phyloP scores from a whole-genome alignment of 768 basidiomycete species.

The Leccinum ochraceum region DNA sequence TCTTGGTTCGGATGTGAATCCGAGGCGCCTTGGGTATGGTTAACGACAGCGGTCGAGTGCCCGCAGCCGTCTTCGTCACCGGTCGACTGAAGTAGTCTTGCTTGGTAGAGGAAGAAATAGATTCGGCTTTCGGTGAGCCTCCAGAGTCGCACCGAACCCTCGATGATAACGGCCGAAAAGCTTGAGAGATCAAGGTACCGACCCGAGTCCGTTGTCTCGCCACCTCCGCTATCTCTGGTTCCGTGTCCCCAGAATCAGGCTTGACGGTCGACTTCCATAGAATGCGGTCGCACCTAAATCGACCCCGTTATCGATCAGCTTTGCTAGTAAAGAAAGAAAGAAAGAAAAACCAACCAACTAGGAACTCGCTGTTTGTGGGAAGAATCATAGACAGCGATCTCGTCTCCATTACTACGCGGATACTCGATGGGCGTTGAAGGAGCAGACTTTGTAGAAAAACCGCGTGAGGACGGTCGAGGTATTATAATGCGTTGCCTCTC shows the following conservation, averaged over 20 bases:
- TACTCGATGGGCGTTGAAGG: constrained; percentile 38
- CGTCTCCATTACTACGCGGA: constrained; percentile 40
- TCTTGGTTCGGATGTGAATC: constrained; percentile 16
- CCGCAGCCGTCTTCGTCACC: constrained; percentile 10
- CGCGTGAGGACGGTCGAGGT: constrained; percentile 29
- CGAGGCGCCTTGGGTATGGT: constrained; percentile 23
- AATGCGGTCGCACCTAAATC: constrained; percentile 76
- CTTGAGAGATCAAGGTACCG: constrained; percentile 53
- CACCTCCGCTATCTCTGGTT: constrained; percentile 34
- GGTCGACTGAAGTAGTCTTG: constrained; percentile 27
- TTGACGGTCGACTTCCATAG: constrained; percentile 75
- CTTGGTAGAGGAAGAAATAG: constrained; percentile 15
- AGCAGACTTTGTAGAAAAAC: constrained; percentile 30
- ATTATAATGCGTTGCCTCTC: constrained; percentile 24
- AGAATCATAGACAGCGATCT: constrained; percentile 75
- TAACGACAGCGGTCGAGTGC: constrained; percentile 22
- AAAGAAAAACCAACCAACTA: constrained; percentile 59
- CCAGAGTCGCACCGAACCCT: constrained; percentile 41
- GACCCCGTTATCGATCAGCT: constrained; percentile 7
- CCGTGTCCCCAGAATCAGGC: constrained; percentile 44
- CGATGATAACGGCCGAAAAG: constrained; percentile 48
- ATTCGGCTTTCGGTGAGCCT: constrained; percentile 32
- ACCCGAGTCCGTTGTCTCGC: constrained; percentile 47
- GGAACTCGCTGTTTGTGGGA: constrained; percentile 82
- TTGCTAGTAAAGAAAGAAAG: background rate